Base-by-base conservation (phyloP, 2,329 filamentous ascomycete genomes). In the Xylaria polymorpha region DNA sequence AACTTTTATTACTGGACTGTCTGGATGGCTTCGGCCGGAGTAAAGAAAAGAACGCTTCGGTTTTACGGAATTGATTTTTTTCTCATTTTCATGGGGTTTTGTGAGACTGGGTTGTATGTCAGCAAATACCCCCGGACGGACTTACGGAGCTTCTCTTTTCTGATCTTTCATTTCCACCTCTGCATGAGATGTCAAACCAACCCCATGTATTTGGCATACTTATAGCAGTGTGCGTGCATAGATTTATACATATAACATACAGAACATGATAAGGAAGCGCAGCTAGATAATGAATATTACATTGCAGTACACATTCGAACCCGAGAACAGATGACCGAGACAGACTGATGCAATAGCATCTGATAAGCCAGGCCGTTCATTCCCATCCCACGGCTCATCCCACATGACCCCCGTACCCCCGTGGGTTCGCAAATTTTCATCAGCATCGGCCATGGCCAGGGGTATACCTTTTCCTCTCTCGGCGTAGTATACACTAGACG, bases 81-180 rank as follows among this genome's bases (percentile, higher is more conserved):
- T 20, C 8, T 32, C 29, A 5, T 35, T 37, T 29, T 20, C 14
- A 15, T 20, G 35, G 22, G 48, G 8, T 15, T 32, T 35, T 8
- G 60, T 35, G 20, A 59, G 20, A 43, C 35, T 50, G 14, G 48
- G 35, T 9, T 2, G 25, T 55, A 48, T 53, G 63, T 66, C 39
- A 62, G 46, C 58, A 35, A 58, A 61, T 68, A 68, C 55, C 61
- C 59, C 43, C 20, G 15, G 50, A 43, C 50, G n/a, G 50, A 9
- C 41, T 32, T 32, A 43, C 41, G 53, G 51, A 53, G 39, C 20
- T 59, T 58, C 56, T 35, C 25, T 41, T 59, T 56, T 44, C 37
- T 12, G 9, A 32, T 39, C 55, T 39, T 35, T 68, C 56, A 65
- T 68, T 50, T 65, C 56, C 46, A 56, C 51, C 56, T 61, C 50